These are phyloP conservation scores for Hortaea werneckii DNA, from an alignment of 2,329 filamentous ascomycete genomes.

Conservation along the genomic window DNA sequence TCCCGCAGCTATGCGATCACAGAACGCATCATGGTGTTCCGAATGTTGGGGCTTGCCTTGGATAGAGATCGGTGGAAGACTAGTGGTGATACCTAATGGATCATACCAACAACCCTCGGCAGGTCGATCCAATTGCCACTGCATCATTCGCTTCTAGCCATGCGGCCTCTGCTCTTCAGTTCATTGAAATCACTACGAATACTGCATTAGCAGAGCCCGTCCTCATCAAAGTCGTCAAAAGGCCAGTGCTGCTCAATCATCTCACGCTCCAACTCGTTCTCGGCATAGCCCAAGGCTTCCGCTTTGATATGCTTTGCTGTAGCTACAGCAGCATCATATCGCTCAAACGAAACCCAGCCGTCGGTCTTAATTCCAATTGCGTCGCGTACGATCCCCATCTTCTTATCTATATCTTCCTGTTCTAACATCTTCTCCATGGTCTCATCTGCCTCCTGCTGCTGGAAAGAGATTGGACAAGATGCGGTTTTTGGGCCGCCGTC, in stretches of 20 bases:
- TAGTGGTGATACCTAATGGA: too few species aligned
- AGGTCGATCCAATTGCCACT: too few species aligned
- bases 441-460: slow-evolving; percentile 9
- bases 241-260: slow-evolving; percentile 11
- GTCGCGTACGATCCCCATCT: slow-evolving; percentile 14
- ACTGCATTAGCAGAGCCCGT: not conserved
- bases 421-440: slow-evolving; percentile 11
- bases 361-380: slow-evolving; percentile 11
- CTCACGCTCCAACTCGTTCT: slow-evolving; percentile 10
- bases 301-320: slow-evolving; percentile 16
- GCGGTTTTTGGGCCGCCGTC: not conserved
- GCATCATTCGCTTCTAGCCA: too few species aligned
- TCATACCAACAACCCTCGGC: too few species aligned
- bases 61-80: too few species aligned
- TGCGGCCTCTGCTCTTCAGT: too few species aligned
- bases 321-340: slow-evolving; percentile 12
- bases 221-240: slow-evolving; percentile 24
- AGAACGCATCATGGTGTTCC: too few species aligned
- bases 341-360: slow-evolving; percentile 15
- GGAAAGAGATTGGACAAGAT: slow-evolving; percentile 11
- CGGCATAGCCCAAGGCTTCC: slow-evolving; percentile 10
- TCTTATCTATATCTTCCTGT: slow-evolving; percentile 17
- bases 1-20: too few species aligned
- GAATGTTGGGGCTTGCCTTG: too few species aligned
- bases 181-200: too few species aligned